A percentile compares a stretch with the other conserved stretches of the same genome.
phyloP scores from a whole-genome alignment of 2,329 filamentous ascomycete genomes.

The Aspergillus neotritici region DNA sequence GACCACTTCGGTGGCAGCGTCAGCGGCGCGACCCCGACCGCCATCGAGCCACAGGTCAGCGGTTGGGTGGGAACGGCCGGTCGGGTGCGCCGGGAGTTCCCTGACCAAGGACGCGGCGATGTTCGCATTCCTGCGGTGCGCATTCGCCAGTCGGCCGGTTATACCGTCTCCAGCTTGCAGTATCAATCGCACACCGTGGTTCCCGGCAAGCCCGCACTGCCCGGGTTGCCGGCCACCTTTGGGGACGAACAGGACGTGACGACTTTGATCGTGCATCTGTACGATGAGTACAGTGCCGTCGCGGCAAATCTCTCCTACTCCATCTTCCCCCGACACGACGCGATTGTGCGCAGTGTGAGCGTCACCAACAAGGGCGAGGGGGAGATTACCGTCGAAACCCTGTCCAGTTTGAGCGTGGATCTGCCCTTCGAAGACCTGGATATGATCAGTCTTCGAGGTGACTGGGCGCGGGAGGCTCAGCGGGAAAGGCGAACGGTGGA shows the following conservation, averaged over 20 bases:
- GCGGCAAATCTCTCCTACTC: slow-evolving; percentile 58
- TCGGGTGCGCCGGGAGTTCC: slow-evolving; percentile 56
- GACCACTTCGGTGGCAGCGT: slow-evolving; percentile 58
- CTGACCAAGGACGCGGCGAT: slow-evolving; percentile 59
- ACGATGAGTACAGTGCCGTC: slow-evolving; percentile 55
- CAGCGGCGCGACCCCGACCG: slow-evolving; percentile 47
- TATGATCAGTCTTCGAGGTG: slow-evolving; percentile 57
- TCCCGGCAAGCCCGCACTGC: slow-evolving; percentile 52
- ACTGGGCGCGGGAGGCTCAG: slow-evolving; percentile 58
- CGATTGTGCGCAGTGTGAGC: slow-evolving; percentile 56
- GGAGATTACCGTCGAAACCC: slow-evolving; percentile 50
- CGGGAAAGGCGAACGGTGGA: slow-evolving; percentile 52
- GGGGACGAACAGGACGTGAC: slow-evolving; percentile 52
- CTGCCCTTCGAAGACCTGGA: slow-evolving; percentile 56
- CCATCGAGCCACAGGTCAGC: slow-evolving; percentile 28
- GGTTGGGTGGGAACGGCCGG: slow-evolving; percentile 53
- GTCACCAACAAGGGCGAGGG: slow-evolving; percentile 55
- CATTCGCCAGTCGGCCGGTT: slow-evolving; percentile 54
- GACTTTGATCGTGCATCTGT: slow-evolving; percentile 54
- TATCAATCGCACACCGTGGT: slow-evolving; percentile 55
- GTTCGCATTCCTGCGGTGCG: slow-evolving; percentile 58
- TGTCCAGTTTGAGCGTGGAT: slow-evolving; percentile 59
- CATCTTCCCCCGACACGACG: slow-evolving; percentile 57
- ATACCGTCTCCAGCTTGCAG: slow-evolving; percentile 54
- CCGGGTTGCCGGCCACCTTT: slow-evolving; percentile 56